These are phyloP conservation scores for Cystobasidium sp. DNA, from an alignment of 1,284 basidiomycete species.

Conservation along the genomic window DNA sequence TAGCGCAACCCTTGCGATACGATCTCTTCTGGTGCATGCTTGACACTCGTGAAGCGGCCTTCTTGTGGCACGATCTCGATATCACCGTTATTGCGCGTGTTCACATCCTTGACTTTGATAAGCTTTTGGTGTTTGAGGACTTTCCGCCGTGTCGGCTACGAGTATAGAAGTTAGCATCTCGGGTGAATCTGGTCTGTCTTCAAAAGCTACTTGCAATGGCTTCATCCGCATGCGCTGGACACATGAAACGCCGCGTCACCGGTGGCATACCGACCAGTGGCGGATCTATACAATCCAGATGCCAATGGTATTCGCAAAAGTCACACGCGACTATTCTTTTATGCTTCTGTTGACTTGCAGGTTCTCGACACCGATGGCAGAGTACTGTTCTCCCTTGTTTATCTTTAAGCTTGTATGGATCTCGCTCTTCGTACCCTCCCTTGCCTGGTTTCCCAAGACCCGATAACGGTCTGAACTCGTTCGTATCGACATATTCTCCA, in stretches of 20 bases:
- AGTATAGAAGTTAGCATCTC: neutral
- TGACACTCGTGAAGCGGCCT: conserved; percentile 58
- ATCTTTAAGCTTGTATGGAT: conserved; percentile 84
- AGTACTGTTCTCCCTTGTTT: conserved; percentile 77
- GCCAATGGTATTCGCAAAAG: conserved; percentile 93
- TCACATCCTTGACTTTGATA: conserved; percentile 71
- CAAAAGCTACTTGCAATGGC: conserved; percentile 59
- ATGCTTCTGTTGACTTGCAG: conserved; percentile 50
- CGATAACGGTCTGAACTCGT: conserved; percentile 62
- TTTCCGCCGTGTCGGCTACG: conserved; percentile 63
- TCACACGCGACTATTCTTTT: conserved; percentile 85
- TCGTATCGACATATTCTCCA: conserved; percentile 68
- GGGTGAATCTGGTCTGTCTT: conserved; percentile 24
- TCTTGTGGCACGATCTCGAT: conserved; percentile 77
- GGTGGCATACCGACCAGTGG: conserved; percentile 85
- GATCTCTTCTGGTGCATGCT: conserved; percentile 59
- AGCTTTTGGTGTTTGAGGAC: conserved; percentile 70
- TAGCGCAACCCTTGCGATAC: conserved; percentile 71
- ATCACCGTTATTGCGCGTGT: conserved; percentile 85
- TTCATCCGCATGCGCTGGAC: conserved; percentile 89
- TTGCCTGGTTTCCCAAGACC: conserved; percentile 64
- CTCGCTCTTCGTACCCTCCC: conserved; percentile 88
- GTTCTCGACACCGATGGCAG: conserved; percentile 66
- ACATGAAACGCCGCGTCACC: conserved; percentile 95
- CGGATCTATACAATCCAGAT: conserved; percentile 93